Percentiles rank a stretch among this genome's conserved stretches.
phyloP scores from a whole-genome alignment of 805 yeast species.

The Saccharomyces kudriavzevii region DNA sequence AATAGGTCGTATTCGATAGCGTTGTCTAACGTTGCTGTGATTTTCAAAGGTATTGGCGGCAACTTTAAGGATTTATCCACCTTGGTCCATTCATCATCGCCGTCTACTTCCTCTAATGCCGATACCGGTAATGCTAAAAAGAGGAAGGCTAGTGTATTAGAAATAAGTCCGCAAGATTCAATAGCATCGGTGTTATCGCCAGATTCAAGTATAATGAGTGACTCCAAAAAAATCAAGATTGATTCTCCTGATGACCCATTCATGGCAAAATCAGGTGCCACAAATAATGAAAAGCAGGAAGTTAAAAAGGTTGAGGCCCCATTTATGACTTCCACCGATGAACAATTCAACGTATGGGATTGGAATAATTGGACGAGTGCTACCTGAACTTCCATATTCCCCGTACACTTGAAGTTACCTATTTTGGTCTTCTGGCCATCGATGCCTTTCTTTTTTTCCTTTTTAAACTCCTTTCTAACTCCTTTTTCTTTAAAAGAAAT shows the following conservation, averaged over 20 bases:
- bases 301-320: not conserved
- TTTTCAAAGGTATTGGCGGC: slow-evolving; percentile 19
- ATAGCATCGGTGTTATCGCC: slow-evolving; percentile 9
- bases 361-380: slow-evolving; percentile 25
- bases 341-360: slow-evolving; percentile 22
- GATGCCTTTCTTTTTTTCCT: not conserved
- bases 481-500: not conserved
- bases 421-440: not conserved
- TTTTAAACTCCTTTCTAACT: not conserved
- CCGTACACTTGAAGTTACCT: not conserved
- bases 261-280: slow-evolving; percentile 9
- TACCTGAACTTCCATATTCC: not conserved
- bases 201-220: slow-evolving; percentile 26
- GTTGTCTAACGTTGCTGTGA: slow-evolving; percentile 15
- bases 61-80: not conserved
- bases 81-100: not conserved
- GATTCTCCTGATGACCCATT: slow-evolving; percentile 31
- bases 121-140: slow-evolving; percentile 10
- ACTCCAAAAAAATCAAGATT: slow-evolving; percentile 27
- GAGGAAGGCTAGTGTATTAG: slow-evolving; percentile 22
- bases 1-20: slow-evolving; percentile 12
- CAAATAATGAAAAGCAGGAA: not conserved
- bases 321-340: not conserved
- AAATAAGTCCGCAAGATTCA: slow-evolving; percentile 12
- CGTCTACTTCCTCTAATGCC: not conserved